Conservation (phyloP, 805 yeast species). For the Isabelozyma heimii region DNA sequence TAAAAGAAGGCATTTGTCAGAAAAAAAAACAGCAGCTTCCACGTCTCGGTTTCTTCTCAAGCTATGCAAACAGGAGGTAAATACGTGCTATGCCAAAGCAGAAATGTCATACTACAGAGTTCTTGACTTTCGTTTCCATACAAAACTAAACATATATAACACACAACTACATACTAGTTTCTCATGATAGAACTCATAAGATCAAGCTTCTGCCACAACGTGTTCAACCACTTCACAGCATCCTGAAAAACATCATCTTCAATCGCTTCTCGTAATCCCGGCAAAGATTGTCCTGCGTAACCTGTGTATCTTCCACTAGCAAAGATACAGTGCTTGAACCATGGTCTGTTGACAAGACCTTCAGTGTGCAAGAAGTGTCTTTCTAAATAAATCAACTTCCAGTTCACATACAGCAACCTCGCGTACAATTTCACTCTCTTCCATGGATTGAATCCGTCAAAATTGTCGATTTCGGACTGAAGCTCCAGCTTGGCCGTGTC, state of each 20-base stretch:
- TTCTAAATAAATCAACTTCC: constrained; percentile 41
- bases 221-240: constrained; percentile 37
- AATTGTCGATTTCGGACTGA: constrained; percentile 14
- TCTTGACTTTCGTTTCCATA: no score
- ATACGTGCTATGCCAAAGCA: no score
- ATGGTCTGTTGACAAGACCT: constrained; percentile 50
- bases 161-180: not conserved
- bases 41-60: no score
- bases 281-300: constrained; percentile 56
- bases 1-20: no score
- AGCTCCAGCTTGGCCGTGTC: constrained; percentile 8
- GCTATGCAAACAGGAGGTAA: no score
- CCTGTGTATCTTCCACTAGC: constrained; percentile 63
- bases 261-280: constrained; percentile 53
- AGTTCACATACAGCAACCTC: constrained; percentile 29
- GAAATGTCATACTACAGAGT: no score
- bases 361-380: constrained; percentile 42
- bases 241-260: constrained; percentile 42
- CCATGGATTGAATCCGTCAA: constrained; percentile 18
- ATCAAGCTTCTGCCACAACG: constrained; percentile 12
- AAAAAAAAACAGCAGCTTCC: no score
- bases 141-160: not conserved
- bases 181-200: not conserved
- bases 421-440: constrained; percentile 21
- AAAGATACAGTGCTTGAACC: constrained; percentile 60